A percentile compares a stretch with the other conserved stretches of the same genome.
Evolutionary conservation across 164 flowering plant species (phyloP).

Genomic region (Piper betle): DNA sequence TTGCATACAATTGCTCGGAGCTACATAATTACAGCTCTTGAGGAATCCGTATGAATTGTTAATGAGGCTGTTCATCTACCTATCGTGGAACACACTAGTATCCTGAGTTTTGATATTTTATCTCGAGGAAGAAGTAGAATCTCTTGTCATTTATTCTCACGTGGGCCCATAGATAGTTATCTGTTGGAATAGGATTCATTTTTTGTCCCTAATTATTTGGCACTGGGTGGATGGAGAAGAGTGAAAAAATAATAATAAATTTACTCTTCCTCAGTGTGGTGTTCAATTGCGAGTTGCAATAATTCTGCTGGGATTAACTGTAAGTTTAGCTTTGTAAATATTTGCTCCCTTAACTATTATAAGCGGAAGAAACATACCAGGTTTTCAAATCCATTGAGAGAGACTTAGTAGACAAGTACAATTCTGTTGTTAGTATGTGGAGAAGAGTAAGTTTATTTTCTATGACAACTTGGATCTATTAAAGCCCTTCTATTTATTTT

Average conservation of each 20-base stretch:
- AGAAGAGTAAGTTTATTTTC: slow-evolving; percentile 63
- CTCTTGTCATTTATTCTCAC: too few species aligned
- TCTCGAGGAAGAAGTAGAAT: too few species aligned
- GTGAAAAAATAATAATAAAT: too few species aligned
- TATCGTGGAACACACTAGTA: slow-evolving; percentile 80
- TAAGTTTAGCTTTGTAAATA: background rate
- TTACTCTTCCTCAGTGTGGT: background rate
- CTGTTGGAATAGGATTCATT: too few species aligned
- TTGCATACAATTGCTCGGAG: slow-evolving; percentile 85
- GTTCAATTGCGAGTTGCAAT: too few species aligned
- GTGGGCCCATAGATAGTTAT: too few species aligned
- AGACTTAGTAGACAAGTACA: slow-evolving; percentile 67
- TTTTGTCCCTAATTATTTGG: too few species aligned
- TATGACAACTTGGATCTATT: background rate
- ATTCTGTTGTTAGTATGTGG: slow-evolving; percentile 79
- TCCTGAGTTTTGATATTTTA: slow-evolving; percentile 29
- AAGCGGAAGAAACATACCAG: slow-evolving; percentile 74
- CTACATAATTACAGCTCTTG: slow-evolving; percentile 80
- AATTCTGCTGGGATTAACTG: background rate
- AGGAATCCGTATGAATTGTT: slow-evolving; percentile 72
- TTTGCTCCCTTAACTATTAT: slow-evolving; percentile 27
- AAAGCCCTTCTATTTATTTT: background rate
- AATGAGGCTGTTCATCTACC: slow-evolving; percentile 76
- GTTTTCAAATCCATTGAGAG: slow-evolving; percentile 61
- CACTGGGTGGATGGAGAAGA: too few species aligned